Base-by-base conservation (phyloP, 2,329 filamentous ascomycete species). In the Penicillium fuscoglaucum region DNA sequence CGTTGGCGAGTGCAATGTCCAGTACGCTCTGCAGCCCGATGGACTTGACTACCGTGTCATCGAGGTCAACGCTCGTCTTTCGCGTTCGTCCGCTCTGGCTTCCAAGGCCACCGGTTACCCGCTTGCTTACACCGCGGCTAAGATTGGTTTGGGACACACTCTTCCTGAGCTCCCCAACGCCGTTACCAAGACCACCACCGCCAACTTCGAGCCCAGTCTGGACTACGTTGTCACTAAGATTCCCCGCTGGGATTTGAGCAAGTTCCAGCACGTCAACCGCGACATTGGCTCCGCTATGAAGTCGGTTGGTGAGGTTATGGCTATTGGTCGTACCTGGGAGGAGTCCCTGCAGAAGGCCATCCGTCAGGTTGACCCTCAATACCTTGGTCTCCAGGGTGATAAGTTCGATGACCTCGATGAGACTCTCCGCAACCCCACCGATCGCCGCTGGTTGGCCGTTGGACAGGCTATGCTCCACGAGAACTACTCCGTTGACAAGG, bases 221-320 rank as follows among this genome's bases (percentile, higher is more conserved):
- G 95, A 99, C 73, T 99, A 99, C 76, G 91, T 99, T 65, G 95
- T 99, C 66, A 96, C 92, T 68, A 99, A 99, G 83, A 98, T 99
- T 69, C 95, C 95, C 69, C 88, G 95, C 72, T 99, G 95, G 95
- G 95, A 99, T 83, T 79, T 99, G 73, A 87, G 90, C 82, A 99
- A 99, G 82, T 99, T 99, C 84, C 93, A 98, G 80, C 93, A 98
- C 71, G 95, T 99, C 65, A 96, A 96, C 83, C 90, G 95, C 61
- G 90, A 96, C 72, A 98, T 99, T 73, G 95, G 95, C 68, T 96
- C 91, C 73, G 90, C 93, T 61, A 99, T 99, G 95, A 99, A 98
- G 82, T 97, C 93, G 26, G 93, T 99, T 58, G 95, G 95, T 74
- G 95, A 99, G 79, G 95, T 99, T 60, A 99, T 99, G 95, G 95